Evolutionary conservation across 2,329 filamentous ascomycete genomes (phyloP).

Genomic region (Cryphonectria radicalis): DNA sequence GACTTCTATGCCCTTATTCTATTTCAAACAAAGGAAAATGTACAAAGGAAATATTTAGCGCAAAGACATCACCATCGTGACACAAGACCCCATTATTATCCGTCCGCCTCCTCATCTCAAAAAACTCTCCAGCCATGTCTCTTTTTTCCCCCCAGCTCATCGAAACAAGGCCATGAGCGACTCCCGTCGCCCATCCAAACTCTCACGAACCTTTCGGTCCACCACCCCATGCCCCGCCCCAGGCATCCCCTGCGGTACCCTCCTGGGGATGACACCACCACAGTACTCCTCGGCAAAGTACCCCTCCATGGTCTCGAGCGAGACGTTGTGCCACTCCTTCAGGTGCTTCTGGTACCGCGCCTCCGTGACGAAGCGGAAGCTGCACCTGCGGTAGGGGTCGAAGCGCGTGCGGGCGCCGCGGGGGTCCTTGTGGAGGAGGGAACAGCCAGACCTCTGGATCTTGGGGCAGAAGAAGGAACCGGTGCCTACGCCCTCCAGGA

Average conservation of each 20-base stretch:
- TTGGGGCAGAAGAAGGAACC: background rate
- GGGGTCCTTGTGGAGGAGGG: background rate
- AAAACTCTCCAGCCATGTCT: background rate
- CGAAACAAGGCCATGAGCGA: background rate
- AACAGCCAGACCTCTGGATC: background rate
- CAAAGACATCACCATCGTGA: background rate
- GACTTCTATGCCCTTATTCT: background rate
- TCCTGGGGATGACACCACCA: background rate
- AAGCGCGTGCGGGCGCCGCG: background rate
- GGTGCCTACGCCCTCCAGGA: background rate
- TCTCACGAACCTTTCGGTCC: constrained; percentile 2
- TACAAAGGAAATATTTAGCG: background rate
- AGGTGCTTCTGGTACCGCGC: background rate
- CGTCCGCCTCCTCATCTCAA: background rate
- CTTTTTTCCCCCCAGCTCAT: background rate
- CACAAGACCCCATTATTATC: background rate
- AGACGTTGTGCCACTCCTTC: constrained; percentile 2
- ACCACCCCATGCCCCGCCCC: background rate
- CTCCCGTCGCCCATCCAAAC: background rate
- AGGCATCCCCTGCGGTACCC: background rate
- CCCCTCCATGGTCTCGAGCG: background rate
- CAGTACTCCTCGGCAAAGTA: background rate
- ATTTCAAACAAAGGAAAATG: background rate
- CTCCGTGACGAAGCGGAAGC: constrained; percentile 11
- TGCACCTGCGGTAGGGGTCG: background rate